phyloP scores from a whole-genome alignment of 75 land plant genomes.

The Isoetes taiwanensis region DNA sequence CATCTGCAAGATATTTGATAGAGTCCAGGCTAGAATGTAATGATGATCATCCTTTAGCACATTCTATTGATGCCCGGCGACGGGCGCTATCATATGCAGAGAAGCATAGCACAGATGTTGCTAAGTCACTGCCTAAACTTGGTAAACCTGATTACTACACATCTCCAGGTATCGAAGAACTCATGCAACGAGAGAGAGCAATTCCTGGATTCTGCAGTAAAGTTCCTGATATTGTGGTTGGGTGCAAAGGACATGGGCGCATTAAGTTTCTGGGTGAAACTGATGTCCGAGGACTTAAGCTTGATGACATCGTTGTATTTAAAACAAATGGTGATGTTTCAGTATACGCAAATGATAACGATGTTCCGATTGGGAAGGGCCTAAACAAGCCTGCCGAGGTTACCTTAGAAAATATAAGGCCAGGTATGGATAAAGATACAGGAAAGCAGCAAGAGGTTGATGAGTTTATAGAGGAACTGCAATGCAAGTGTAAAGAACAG shows the following conservation, averaged over 20 bases:
- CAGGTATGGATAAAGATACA: slow-evolving; percentile 3
- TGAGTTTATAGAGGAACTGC: too few relatives aligned
- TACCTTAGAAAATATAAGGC: slow-evolving; percentile 6
- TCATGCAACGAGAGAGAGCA: slow-evolving; percentile 3
- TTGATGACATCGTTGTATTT: slow-evolving; percentile 10
- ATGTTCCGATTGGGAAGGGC: slow-evolving; percentile 12
- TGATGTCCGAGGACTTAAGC: slow-evolving; percentile 13
- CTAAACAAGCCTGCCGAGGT: slow-evolving; percentile 19
- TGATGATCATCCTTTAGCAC: too few relatives aligned
- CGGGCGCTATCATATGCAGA: too few relatives aligned
- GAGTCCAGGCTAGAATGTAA: too few relatives aligned
- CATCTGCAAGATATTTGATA: too few relatives aligned
- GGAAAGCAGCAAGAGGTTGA: too few relatives aligned
- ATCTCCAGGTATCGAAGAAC: slow-evolving; percentile 1
- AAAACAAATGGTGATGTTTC: slow-evolving; percentile 8
- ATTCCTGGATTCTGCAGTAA: slow-evolving; percentile 14
- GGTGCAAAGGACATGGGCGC: slow-evolving; percentile 10
- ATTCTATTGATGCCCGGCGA: too few relatives aligned
- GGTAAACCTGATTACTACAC: slow-evolving; percentile 7
- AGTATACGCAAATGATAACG: slow-evolving; percentile 14
- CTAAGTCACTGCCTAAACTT: slow-evolving; percentile 10
- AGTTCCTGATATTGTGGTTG: slow-evolving; percentile 12
- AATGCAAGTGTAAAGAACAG: too few relatives aligned
- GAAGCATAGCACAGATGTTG: slow-evolving; percentile 7
- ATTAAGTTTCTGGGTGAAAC: slow-evolving; percentile 18